Conservation (phyloP, 495 filamentous ascomycete species). For the Talaromyces borbonicus region DNA sequence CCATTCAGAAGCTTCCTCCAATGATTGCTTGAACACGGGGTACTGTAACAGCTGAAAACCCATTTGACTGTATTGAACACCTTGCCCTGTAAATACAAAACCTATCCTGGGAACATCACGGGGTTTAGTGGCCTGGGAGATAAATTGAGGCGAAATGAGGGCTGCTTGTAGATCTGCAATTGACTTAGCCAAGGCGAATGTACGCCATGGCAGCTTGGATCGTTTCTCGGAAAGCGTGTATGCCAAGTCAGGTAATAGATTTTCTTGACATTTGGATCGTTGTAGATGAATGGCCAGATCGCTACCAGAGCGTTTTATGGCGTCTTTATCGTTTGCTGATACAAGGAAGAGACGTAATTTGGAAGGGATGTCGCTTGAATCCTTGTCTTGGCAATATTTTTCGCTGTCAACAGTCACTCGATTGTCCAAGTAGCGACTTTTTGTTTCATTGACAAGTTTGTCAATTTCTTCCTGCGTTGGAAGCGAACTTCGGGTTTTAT, state of each 20-base stretch:
- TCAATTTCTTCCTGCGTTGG: slow-evolving; percentile 1
- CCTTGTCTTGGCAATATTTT: too few relatives aligned
- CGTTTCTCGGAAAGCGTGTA: slow-evolving; percentile 17
- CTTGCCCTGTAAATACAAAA: slow-evolving; percentile 29
- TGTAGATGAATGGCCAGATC: slow-evolving; percentile 15
- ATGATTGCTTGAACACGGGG: slow-evolving; percentile 16
- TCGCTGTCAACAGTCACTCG: neutral
- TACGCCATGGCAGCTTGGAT: slow-evolving; percentile 19
- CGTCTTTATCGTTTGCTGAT: slow-evolving; percentile 23
- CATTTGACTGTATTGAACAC: slow-evolving; percentile 26
- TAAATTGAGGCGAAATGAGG: slow-evolving; percentile 10
- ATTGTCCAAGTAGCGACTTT: neutral
- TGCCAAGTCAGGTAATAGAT: slow-evolving; percentile 16
- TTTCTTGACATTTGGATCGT: neutral
- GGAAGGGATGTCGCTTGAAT: too few relatives aligned
- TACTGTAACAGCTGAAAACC: slow-evolving; percentile 20
- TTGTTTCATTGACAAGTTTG: neutral
- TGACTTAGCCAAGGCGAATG: slow-evolving; percentile 14
- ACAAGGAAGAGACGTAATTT: slow-evolving; percentile 18
- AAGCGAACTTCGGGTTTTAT: slow-evolving; percentile 6
- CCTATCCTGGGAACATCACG: slow-evolving; percentile 9
- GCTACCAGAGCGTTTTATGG: slow-evolving; percentile 18
- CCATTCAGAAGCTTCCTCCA: slow-evolving; percentile 17
- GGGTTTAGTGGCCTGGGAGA: slow-evolving; percentile 11
- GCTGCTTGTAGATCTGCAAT: slow-evolving; percentile 15